These are phyloP conservation scores for Erodium texanum DNA, from an alignment of 441 rosid species.

Conservation along the genomic window DNA sequence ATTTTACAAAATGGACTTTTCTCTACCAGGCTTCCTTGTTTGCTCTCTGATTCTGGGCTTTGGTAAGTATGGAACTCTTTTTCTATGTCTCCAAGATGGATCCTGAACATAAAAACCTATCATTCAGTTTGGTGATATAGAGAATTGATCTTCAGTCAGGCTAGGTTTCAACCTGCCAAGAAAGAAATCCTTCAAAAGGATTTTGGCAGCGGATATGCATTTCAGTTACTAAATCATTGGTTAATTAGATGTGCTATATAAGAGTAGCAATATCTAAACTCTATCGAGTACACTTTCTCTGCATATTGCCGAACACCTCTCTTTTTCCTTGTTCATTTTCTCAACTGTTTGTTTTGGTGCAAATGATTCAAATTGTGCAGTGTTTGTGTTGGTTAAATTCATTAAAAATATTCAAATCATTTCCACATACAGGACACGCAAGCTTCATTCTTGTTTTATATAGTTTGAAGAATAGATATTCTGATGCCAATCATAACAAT, in stretches of 20 bases:
- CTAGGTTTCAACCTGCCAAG: not conserved
- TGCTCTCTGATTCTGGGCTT: constrained; percentile 73
- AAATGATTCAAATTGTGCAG: not conserved
- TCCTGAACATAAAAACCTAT: not conserved
- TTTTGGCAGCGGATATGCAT: too few species aligned
- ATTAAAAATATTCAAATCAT: not conserved
- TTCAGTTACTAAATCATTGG: not conserved
- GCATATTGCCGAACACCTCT: not conserved
- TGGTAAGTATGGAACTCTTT: constrained; percentile 36
- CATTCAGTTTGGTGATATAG: not conserved
- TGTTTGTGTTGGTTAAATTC: not conserved
- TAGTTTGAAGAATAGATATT: too few species aligned
- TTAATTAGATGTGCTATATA: not conserved
- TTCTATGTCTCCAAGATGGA: not conserved
- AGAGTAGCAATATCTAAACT: not conserved
- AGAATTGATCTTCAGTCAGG: not conserved
- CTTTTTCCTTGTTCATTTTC: not conserved
- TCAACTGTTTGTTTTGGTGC: not conserved
- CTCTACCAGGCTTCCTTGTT: constrained; percentile 62
- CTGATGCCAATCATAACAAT: too few species aligned
- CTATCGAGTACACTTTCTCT: not conserved
- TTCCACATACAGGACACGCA: not conserved
- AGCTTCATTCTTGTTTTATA: not conserved
- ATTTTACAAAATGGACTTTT: constrained; percentile 72
- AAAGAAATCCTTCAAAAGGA: too few species aligned